Percentiles rank a stretch among this genome's conserved stretches.
These are phyloP conservation scores for Viridothelium virens DNA, from an alignment of 495 filamentous ascomycete genomes.

Conservation along the genomic window DNA sequence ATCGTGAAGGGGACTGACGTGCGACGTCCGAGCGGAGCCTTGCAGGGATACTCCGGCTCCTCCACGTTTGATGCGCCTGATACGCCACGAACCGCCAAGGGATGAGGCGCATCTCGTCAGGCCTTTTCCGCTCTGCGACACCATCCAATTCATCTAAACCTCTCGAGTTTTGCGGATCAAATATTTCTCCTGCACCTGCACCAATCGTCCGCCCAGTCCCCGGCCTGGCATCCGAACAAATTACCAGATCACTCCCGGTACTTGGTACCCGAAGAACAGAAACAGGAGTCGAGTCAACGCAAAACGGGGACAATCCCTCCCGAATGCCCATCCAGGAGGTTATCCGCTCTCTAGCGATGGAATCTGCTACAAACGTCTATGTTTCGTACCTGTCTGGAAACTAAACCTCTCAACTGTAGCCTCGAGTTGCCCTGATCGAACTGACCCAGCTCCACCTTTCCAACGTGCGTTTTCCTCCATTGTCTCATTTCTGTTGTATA, in stretches of 20 bases:
- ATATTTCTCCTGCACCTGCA: not conserved
- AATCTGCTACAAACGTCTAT: not conserved
- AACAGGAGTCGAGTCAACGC: not conserved
- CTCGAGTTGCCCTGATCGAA: not conserved
- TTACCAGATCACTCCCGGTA: not conserved
- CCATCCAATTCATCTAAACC: constrained; percentile 3
- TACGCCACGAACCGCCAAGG: not conserved
- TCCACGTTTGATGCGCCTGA: not conserved
- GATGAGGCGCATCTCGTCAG: constrained; percentile 5
- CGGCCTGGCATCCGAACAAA: not conserved
- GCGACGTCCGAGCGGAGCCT: not conserved
- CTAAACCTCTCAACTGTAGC: not conserved
- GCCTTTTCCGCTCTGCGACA: not conserved
- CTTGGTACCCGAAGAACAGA: not conserved
- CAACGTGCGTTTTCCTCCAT: not conserved
- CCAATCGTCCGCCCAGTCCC: not conserved
- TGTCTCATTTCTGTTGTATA: not conserved
- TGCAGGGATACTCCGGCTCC: not conserved
- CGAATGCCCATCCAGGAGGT: not conserved
- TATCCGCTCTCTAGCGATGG: not conserved
- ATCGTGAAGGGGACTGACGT: constrained; percentile 1
- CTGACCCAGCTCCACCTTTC: not conserved
- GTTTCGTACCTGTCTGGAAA: not conserved
- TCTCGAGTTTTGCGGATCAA: not conserved
- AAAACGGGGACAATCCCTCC: not conserved